Percentiles rank a stretch among this genome's conserved stretches.
phyloP scores from a whole-genome alignment of 75 land plant species.

The Ceratopteris richardii region DNA sequence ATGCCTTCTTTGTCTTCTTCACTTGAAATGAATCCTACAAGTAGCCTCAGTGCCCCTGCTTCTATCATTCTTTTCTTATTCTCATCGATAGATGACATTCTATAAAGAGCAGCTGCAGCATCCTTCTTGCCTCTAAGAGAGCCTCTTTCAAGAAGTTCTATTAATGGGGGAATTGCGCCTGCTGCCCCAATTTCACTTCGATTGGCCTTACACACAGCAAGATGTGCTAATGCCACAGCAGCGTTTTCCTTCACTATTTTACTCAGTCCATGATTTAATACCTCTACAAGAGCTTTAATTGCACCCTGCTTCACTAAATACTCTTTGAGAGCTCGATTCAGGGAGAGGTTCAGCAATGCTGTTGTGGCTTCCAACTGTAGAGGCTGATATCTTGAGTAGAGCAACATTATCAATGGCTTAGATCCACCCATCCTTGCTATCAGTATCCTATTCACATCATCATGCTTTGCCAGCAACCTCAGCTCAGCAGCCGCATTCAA shows the following conservation, averaged over 20 bases:
- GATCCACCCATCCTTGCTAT: constrained; percentile 83
- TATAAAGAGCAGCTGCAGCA: constrained; percentile 58
- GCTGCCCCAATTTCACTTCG: constrained; percentile 43
- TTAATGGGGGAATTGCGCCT: constrained; percentile 70
- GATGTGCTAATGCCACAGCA: constrained; percentile 57
- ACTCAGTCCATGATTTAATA: constrained; percentile 55
- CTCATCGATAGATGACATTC: constrained; percentile 43
- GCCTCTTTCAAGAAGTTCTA: constrained; percentile 40
- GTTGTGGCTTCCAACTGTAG: constrained; percentile 72
- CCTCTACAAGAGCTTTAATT: constrained; percentile 50
- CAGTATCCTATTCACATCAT: constrained; percentile 63
- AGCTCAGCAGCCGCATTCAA: constrained; percentile 55
- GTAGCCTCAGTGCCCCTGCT: constrained; percentile 62
- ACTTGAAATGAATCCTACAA: constrained; percentile 20
- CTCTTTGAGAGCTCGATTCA: constrained; percentile 44
- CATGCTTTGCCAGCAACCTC: constrained; percentile 66
- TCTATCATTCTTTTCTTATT: constrained; percentile 67
- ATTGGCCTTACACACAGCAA: constrained; percentile 35
- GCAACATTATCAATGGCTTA: constrained; percentile 46
- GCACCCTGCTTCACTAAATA: constrained; percentile 59
- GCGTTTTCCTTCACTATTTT: constrained; percentile 67
- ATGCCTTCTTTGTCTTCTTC: constrained; percentile 36
- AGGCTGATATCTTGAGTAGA: constrained; percentile 46
- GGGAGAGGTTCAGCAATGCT: constrained; percentile 74
- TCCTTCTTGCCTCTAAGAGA: constrained; percentile 62